phyloP scores from a whole-genome alignment of 139 green algal genomes.

The Eudorina sp. region DNA sequence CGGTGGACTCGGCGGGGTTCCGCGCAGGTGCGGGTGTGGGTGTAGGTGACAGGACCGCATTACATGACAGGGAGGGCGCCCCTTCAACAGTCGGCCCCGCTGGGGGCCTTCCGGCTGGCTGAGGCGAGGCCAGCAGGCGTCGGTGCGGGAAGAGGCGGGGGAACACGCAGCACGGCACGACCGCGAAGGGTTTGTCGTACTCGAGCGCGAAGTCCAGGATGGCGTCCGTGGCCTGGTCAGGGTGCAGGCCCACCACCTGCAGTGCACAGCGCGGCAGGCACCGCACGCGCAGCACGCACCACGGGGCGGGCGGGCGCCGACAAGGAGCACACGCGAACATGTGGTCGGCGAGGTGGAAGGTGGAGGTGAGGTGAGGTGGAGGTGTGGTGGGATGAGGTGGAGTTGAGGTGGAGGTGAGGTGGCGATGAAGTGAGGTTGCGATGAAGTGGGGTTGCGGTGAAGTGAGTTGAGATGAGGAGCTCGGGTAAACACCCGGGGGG shows the following conservation, averaged over 20 bases:
- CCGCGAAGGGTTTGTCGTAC: constrained; percentile 64
- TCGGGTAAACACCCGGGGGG: neutral
- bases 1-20: neutral
- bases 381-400: neutral
- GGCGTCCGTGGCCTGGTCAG: constrained; percentile 73
- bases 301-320: too few relatives aligned
- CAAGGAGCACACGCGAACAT: too few relatives aligned
- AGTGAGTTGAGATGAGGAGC: neutral
- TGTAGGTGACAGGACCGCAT: too few relatives aligned
- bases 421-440: neutral
- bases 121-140: constrained; percentile 8
- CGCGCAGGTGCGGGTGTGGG: neutral
- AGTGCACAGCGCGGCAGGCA: too few relatives aligned
- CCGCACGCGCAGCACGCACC: too few relatives aligned
- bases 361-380: too few relatives aligned
- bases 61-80: too few relatives aligned
- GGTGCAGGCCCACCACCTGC: constrained; percentile 69
- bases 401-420: neutral
- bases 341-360: too few relatives aligned
- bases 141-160: constrained; percentile 64
- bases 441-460: neutral
- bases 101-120: neutral
- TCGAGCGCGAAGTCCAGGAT: constrained; percentile 65
- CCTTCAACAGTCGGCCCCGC: neutral
- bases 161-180: constrained; percentile 80